A percentile compares a stretch with the other conserved stretches of the same genome.
These are phyloP conservation scores for Metschnikowia kofuensis DNA, from an alignment of 805 yeast species.

Conservation along the genomic window DNA sequence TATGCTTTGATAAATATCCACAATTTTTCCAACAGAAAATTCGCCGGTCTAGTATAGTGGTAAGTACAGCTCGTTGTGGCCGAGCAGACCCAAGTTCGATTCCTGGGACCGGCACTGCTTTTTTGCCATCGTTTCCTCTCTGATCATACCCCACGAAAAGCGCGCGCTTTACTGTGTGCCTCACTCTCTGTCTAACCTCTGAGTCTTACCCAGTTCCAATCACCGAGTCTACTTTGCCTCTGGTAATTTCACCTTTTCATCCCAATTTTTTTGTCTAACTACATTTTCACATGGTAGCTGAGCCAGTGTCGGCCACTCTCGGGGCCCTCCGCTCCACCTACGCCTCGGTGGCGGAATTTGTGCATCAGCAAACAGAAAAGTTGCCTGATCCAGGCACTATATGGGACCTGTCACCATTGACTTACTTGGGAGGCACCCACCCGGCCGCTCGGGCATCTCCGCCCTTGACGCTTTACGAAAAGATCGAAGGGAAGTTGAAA, in stretches of 20 bases:
- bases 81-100: conserved; percentile 50
- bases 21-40: too few species aligned
- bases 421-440: conserved; percentile 1
- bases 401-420: conserved; percentile 5
- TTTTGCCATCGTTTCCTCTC: conserved; percentile 2
- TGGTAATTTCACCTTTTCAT: too few species aligned
- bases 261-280: neutral
- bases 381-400: conserved; percentile 18
- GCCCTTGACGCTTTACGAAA: neutral
- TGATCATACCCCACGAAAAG: neutral
- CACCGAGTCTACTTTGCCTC: too few species aligned
- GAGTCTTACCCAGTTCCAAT: too few species aligned
- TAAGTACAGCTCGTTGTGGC: conserved; percentile 50
- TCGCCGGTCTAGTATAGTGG: conserved; percentile 50
- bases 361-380: conserved; percentile 24
- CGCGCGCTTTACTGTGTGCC: neutral
- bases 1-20: too few species aligned
- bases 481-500: neutral
- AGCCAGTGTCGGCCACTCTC: conserved; percentile 41
- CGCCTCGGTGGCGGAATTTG: conserved; percentile 19
- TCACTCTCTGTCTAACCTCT: neutral
- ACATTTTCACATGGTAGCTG: conserved; percentile 37
- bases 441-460: neutral
- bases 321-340: conserved; percentile 25
- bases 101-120: conserved; percentile 47